Evolutionary conservation across 352 stramenopile species (phyloP), one percentile per base, ranked within the genome.

Genomic region (Peronospora farinosa): DNA sequence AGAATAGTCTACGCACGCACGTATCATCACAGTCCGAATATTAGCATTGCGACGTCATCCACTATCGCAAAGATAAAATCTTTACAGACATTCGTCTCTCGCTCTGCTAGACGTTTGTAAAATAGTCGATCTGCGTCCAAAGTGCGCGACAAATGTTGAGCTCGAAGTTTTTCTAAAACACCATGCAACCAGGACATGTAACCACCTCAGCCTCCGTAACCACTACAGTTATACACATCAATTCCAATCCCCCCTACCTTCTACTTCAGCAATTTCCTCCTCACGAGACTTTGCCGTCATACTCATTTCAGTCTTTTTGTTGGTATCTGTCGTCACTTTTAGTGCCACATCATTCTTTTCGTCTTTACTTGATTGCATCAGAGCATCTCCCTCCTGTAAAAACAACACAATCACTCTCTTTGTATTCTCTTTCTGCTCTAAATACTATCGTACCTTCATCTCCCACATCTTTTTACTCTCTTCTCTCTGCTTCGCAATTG

Each of bases 221-320:
- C 13, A 5, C 8, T 3, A 9, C 2, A 40, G 45, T 5, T 27
- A 19, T 3, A 19, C 11, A 33, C 16, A 39, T 7, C 27, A 35
- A 44, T 6, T 5, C 17, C 4, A 27, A 8, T 32, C 7, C 7
- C n/a, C n/a, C 43, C 16, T 27, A 69, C 72, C 60, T 75, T 79
- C 70, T 2, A 84, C 38, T 36, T 78, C 59, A 9, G 62, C 52
- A 51, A 84, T 84, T 44, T 81, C 70, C 12, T 76, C 58, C 25
- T 68, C 42, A 5, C 67, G 56, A 50, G 54, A 63, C 50, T 40
- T 53, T 8, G 31, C 41, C 5, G 33, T 50, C 6, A 37, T 47
- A 23, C 44, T 63, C 7, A 12, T 46, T 28, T 54, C 48, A 40
- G 40, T 21, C 9, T 21, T 33, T 6, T 5, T 55, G 13, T 23